Conservation (phyloP, 2,329 filamentous ascomycete genomes). For the Cladorrhinum sp. region DNA sequence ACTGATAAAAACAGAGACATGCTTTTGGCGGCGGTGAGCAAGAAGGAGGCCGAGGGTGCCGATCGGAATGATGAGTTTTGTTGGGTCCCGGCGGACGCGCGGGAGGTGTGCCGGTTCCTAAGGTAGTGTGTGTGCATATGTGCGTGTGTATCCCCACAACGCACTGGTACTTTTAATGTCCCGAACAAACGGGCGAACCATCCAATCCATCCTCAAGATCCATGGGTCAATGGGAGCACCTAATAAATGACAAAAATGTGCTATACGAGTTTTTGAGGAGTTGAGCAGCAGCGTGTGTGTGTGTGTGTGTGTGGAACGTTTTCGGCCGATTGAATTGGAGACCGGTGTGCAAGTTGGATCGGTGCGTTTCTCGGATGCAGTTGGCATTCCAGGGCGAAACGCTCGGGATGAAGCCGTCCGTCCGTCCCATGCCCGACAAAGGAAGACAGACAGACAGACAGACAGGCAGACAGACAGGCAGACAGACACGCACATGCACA, state of each 20-base stretch:
- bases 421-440: background rate
- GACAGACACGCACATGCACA: too few relatives aligned
- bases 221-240: too few relatives aligned
- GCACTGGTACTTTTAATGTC: background rate
- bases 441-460: too few relatives aligned
- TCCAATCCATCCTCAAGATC: background rate
- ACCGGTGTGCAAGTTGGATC: background rate
- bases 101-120: background rate
- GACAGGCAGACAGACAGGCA: too few relatives aligned
- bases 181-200: background rate
- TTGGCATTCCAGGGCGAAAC: background rate
- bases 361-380: background rate
- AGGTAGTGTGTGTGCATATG: background rate
- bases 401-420: background rate
- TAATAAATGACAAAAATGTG: too few relatives aligned
- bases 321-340: background rate
- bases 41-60: background rate
- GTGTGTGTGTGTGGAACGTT: background rate
- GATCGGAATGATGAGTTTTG: background rate
- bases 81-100: background rate
- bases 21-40: background rate
- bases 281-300: too few relatives aligned
- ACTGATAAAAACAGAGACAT: background rate
- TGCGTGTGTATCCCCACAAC: background rate
- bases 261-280: too few relatives aligned